These are phyloP conservation scores for Aureobasidium sp. DNA, from an alignment of 2,329 filamentous ascomycete genomes.

Conservation along the genomic window DNA sequence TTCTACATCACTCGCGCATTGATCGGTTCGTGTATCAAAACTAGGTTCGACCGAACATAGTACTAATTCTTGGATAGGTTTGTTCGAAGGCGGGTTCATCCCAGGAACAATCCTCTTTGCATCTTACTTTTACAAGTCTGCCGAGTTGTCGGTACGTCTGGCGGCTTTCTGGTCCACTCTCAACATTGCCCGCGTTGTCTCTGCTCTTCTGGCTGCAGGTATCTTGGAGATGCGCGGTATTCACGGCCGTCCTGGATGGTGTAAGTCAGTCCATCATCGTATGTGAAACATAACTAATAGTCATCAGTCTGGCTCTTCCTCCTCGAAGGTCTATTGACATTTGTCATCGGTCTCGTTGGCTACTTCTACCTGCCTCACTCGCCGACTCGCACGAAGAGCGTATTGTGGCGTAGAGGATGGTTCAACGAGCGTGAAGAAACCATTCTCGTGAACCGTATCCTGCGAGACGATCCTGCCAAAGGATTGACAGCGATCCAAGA, in stretches of 20 bases:
- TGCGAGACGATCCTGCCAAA: conserved; percentile 19
- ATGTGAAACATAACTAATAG: not conserved
- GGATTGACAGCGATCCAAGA: conserved; percentile 14
- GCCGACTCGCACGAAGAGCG: conserved; percentile 25
- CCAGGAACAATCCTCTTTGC: conserved; percentile 18
- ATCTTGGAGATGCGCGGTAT: conserved; percentile 19
- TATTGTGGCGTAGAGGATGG: conserved; percentile 23
- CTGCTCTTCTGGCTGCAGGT: conserved; percentile 17
- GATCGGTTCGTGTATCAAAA: not conserved
- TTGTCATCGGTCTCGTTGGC: conserved; percentile 18
- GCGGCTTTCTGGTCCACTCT: conserved; percentile 13
- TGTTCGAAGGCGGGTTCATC: conserved; percentile 19
- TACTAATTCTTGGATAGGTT: conserved; percentile 4
- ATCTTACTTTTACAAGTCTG: conserved; percentile 19
- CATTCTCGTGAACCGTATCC: conserved; percentile 25
- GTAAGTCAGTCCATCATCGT: not conserved
- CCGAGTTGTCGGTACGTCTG: conserved; percentile 17
- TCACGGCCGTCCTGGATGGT: conserved; percentile 16
- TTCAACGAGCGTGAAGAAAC: conserved; percentile 26
- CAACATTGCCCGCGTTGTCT: conserved; percentile 16
- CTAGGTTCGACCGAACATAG: not conserved
- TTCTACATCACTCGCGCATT: conserved; percentile 17
- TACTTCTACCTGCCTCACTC: conserved; percentile 27
- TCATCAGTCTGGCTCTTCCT: conserved; percentile 18
- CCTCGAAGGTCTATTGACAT: conserved; percentile 17